Percentiles rank a stretch among this genome's conserved stretches.
Conservation (phyloP, 495 filamentous ascomycete species). For the Aspergillus ellipticus region DNA sequence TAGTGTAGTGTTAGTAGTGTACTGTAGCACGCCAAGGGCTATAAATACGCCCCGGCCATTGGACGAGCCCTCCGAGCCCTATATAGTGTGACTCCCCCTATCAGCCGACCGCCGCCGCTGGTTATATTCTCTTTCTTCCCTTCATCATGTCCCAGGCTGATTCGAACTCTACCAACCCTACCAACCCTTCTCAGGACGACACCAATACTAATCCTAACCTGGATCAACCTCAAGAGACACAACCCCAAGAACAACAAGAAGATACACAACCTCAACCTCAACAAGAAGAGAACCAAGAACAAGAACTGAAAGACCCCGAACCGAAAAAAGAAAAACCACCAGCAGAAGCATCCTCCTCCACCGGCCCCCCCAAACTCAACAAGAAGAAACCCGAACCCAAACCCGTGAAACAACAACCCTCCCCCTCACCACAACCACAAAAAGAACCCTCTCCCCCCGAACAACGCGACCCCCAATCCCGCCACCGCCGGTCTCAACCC, state of each 20-base stretch:
- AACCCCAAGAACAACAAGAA: conserved; percentile 3
- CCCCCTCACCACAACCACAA: conserved; percentile 20
- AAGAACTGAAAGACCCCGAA: conserved; percentile 17
- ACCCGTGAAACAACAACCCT: conserved; percentile 17
- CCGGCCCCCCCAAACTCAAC: conserved; percentile 14
- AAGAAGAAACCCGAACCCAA: conserved; percentile 20
- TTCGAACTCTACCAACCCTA: conserved; percentile 21
- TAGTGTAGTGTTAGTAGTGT: too few relatives aligned
- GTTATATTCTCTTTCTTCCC: conserved; percentile 19
- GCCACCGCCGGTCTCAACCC: conserved; percentile 1
- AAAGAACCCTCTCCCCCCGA: conserved; percentile 21
- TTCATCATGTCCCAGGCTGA: conserved; percentile 37
- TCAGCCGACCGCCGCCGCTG: not conserved
- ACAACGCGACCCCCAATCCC: conserved; percentile 16
- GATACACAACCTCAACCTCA: not conserved
- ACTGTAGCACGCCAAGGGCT: not conserved
- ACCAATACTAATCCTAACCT: conserved; percentile 5
- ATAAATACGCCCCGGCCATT: not conserved
- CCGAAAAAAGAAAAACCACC: conserved; percentile 24
- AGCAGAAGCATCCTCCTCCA: too few relatives aligned
- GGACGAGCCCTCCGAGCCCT: not conserved
- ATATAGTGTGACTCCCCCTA: conserved; percentile 2
- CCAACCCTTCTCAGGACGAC: conserved; percentile 32
- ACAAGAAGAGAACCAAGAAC: conserved; percentile 13
- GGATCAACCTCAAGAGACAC: not conserved